Evolutionary conservation across 495 filamentous ascomycete genomes (phyloP).

Genomic region (Amphirosellinia nigrospora): DNA sequence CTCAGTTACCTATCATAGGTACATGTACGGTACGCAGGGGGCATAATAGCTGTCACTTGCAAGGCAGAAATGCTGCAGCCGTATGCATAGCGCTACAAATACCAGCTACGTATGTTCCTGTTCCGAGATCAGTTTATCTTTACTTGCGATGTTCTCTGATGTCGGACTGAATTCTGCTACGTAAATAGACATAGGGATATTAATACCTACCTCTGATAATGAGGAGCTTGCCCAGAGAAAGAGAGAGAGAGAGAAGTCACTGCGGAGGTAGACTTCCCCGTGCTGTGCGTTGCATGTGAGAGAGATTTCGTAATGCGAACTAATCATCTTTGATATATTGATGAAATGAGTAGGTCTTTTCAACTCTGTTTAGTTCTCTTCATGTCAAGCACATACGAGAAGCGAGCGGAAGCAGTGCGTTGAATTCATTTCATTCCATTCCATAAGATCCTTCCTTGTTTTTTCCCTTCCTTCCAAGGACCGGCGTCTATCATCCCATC

Average conservation of each 20-base stretch:
- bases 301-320: too few species aligned
- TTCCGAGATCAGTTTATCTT: not conserved
- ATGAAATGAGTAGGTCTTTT: too few species aligned
- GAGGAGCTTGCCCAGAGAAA: not conserved
- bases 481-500: not conserved
- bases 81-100: not conserved
- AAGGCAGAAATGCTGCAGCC: not conserved
- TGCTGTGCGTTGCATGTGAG: too few species aligned
- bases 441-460: not conserved
- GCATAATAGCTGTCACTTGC: not conserved
- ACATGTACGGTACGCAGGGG: not conserved
- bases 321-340: too few species aligned
- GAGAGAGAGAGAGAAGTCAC: too few species aligned
- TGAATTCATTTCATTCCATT: not conserved
- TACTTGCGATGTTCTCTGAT: too few species aligned
- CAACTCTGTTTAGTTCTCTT: too few species aligned
- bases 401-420: not conserved
- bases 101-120: not conserved
- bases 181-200: too few species aligned
- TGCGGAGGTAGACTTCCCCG: too few species aligned
- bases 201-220: too few species aligned
- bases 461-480: not conserved
- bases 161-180: too few species aligned
- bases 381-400: not conserved
- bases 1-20: not conserved